Evolutionary conservation across 768 basidiomycete species (phyloP), one percentile per base, ranked within the genome.

Genomic region (Pulveroboletus ravenelii): DNA sequence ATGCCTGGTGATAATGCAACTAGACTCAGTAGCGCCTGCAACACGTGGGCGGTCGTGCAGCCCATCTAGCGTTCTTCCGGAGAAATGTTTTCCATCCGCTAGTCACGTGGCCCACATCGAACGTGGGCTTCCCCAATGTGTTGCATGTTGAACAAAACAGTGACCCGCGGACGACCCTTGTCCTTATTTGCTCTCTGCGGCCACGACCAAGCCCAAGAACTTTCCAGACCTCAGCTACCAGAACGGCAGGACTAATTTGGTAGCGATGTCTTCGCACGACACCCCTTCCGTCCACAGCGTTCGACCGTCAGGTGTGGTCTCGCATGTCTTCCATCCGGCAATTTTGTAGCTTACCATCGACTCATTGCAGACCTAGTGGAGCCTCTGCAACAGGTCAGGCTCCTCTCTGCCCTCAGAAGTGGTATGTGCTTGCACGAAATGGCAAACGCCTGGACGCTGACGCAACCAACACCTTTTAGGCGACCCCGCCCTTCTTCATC

Each of bases 401-500:
- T 85, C 7, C 68, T 86, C 10, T 74, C 80, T 3, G 84, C 84
- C 12, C 72, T 86, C 25, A 75, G 83, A 12, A 81, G 72, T 57
- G 84, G 83, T 80, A 48, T 47, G 77, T 59, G 34, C n/a, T 35
- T 5, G 35, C 34, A 30, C 47, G 36, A 23, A 18, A 29, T 14
- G 17, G 20, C 34, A 36, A 18, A 29, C 15, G 20, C 9, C 8
- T 23, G 13, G 27, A 35, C 15, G 29, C 45, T 53, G 32, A 43
- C 41, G 13, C 23, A 42, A 44, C 25, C 20, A 23, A 23, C 20
- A 9, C 18, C 17, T 13, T 6, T 2, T 51, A 89, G 89, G 89
- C 29, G 87, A 92, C 57, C 84, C 87, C 0, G 78, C 86, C 6
- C 72, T 79, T 12, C 87, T 92, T n/a, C 87, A 88, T 56, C 86